Evolutionary conservation across 2,329 filamentous ascomycete species (phyloP).

Genomic region (Balansia obtecta): DNA sequence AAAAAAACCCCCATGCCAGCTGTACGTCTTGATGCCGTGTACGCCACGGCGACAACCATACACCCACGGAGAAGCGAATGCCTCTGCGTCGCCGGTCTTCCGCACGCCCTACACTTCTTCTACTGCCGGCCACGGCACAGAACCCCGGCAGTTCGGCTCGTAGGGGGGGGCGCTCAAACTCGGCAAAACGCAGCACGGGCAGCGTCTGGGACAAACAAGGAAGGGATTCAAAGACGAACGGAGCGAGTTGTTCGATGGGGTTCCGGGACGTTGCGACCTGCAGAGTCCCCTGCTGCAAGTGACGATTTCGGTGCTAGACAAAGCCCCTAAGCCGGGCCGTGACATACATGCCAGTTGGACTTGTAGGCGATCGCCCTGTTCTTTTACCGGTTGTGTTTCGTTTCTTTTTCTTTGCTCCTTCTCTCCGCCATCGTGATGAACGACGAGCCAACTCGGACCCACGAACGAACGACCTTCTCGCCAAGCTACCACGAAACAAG

Average conservation of each 20-base stretch:
- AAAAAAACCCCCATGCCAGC: too few species aligned
- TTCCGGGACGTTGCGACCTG: neutral
- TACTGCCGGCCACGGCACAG: neutral
- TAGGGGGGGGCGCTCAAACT: neutral
- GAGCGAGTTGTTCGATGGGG: neutral
- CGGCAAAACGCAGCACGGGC: too few species aligned
- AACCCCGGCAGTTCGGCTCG: neutral
- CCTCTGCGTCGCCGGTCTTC: conserved; percentile 1
- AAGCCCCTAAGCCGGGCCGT: too few species aligned
- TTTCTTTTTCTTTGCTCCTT: too few species aligned
- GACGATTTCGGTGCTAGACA: neutral
- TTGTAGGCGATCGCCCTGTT: neutral
- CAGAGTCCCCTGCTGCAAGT: neutral
- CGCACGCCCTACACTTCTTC: conserved; percentile 1
- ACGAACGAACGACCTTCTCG: too few species aligned
- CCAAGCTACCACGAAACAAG: too few species aligned
- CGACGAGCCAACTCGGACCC: too few species aligned
- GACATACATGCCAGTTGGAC: too few species aligned
- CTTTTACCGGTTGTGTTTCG: neutral
- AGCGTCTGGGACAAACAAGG: neutral
- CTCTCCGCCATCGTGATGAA: too few species aligned
- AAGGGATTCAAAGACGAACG: neutral
- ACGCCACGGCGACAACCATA: too few species aligned
- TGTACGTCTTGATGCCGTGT: too few species aligned
- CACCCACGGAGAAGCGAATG: neutral